Conservation (phyloP, 2,329 filamentous ascomycete genomes). For the Pestalotiopsis sp. region DNA sequence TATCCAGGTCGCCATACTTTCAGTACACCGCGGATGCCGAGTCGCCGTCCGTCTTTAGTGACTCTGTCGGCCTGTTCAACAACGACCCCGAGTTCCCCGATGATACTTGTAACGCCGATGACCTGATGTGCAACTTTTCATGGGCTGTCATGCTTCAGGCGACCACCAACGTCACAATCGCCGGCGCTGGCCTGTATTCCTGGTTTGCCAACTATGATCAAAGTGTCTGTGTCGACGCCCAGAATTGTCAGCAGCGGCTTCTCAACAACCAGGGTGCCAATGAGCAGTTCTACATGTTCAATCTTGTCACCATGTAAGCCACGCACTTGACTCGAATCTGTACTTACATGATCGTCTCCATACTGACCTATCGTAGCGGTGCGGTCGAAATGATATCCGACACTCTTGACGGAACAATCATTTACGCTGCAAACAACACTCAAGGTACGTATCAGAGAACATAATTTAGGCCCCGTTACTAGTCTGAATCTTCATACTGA, state of each 20-base stretch:
- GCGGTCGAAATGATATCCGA: background rate
- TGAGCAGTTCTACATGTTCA: background rate
- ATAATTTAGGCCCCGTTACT: no score
- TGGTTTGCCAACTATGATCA: slow-evolving; percentile 3
- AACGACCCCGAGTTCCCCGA: slow-evolving; percentile 1
- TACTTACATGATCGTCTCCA: background rate
- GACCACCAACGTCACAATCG: slow-evolving; percentile 1
- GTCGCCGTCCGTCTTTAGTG: background rate
- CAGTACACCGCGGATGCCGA: slow-evolving; percentile 53
- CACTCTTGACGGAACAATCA: background rate
- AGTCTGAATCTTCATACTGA: no score
- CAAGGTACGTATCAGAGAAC: background rate
- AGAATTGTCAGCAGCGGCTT: slow-evolving; percentile 6
- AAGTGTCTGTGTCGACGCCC: background rate
- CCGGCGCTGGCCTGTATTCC: slow-evolving; percentile 2
- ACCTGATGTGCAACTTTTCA: background rate
- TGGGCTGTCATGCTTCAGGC: background rate
- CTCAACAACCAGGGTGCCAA: background rate
- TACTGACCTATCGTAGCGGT: background rate
- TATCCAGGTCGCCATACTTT: slow-evolving; percentile 46
- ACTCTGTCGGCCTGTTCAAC: background rate
- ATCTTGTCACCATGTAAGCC: background rate
- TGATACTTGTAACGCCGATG: background rate
- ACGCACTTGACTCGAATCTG: background rate
- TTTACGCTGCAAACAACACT: background rate